Percentiles rank a stretch among this genome's conserved stretches.
Evolutionary conservation across 805 yeast species (phyloP).

Genomic region (Metschnikowia sp.): DNA sequence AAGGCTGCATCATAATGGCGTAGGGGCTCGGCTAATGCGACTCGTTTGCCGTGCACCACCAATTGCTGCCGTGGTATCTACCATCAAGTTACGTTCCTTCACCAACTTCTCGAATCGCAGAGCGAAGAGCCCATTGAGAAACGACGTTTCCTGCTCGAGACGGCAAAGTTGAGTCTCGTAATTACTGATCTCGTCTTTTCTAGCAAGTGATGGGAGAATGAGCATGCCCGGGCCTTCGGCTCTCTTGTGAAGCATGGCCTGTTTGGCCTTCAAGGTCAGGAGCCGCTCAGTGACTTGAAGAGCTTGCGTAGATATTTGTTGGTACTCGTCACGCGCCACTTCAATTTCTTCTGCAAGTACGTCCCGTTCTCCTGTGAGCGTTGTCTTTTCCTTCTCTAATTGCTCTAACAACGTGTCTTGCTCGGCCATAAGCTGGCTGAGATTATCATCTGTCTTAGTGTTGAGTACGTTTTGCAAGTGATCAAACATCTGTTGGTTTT

Average conservation of each 20-base stretch:
- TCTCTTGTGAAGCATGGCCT: constrained; percentile 19
- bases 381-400: constrained; percentile 25
- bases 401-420: constrained; percentile 23
- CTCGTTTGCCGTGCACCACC: constrained; percentile 31
- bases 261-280: constrained; percentile 18
- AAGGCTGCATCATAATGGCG: constrained; percentile 25
- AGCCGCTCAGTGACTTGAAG: constrained; percentile 26
- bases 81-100: constrained; percentile 29
- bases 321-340: constrained; percentile 28
- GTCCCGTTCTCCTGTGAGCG: constrained; percentile 23
- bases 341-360: constrained; percentile 30
- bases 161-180: constrained; percentile 26
- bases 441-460: constrained; percentile 15
- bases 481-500: constrained; percentile 5
- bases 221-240: constrained; percentile 34
- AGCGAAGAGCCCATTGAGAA: constrained; percentile 25
- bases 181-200: constrained; percentile 30
- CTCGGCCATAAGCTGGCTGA: constrained; percentile 6
- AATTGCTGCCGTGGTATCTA: constrained; percentile 25
- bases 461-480: constrained; percentile 12
- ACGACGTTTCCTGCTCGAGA: constrained; percentile 27
- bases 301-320: constrained; percentile 32
- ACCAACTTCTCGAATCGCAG: constrained; percentile 33
- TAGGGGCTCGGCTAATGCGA: constrained; percentile 38
- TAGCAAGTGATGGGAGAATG: constrained; percentile 32